Conservation (phyloP, 75 land plant genomes). For the Larix kaempferi region DNA sequence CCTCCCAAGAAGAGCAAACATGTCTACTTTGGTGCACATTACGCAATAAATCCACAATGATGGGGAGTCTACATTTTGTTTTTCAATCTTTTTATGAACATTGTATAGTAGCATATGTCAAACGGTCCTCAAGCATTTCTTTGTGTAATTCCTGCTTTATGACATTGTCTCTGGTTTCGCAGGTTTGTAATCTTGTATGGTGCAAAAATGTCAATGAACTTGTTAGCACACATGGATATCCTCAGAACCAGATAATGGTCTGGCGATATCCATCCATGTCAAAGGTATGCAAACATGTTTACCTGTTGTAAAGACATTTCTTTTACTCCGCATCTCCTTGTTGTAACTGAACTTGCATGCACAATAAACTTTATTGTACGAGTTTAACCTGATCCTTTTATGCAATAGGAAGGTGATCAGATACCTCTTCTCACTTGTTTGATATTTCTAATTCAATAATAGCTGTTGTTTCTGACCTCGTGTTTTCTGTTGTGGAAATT, state of each 20-base stretch:
- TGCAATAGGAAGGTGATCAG: not conserved
- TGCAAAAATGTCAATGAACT: slow-evolving; percentile 91
- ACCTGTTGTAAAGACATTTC: no score
- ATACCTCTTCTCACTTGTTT: not conserved
- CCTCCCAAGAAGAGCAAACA: no score
- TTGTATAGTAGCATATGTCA: not conserved
- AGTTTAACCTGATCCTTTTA: not conserved
- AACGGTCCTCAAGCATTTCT: not conserved
- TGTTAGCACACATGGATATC: slow-evolving; percentile 90
- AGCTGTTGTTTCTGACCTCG: not conserved
- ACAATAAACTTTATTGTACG: not conserved
- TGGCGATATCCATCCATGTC: slow-evolving; percentile 92
- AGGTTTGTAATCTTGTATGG: slow-evolving; percentile 91
- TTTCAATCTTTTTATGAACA: not conserved
- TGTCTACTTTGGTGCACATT: no score
- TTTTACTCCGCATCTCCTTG: no score
- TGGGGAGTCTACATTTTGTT: no score
- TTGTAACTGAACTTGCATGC: not conserved
- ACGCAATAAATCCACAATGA: no score
- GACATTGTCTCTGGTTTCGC: slow-evolving; percentile 8
- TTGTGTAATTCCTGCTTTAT: not conserved
- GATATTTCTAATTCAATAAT: not conserved
- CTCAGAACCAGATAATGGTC: slow-evolving; percentile 86
- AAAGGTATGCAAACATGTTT: slow-evolving; percentile 39
- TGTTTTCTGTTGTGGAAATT: no score